These are phyloP conservation scores for Colletotrichum cordylinicola DNA, from an alignment of 2,329 filamentous ascomycete species.

Conservation along the genomic window DNA sequence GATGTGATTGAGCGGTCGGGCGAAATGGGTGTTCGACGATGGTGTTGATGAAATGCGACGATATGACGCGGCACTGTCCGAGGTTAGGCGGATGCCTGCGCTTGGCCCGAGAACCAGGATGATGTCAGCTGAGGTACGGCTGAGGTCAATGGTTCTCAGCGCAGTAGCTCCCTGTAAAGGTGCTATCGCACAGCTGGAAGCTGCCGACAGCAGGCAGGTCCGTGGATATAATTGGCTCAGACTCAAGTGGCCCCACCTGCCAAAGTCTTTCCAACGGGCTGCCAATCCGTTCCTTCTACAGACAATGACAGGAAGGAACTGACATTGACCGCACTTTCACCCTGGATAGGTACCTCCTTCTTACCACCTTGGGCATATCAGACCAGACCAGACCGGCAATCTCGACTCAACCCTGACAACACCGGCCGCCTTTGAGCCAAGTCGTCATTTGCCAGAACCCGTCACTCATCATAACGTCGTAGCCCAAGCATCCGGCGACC, in stretches of 20 bases:
- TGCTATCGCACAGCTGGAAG: not conserved
- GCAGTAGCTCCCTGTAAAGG: not conserved
- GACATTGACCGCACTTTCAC: not conserved
- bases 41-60: not conserved
- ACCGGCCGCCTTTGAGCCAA: not conserved
- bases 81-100: not conserved
- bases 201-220: not conserved
- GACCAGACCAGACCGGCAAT: not conserved
- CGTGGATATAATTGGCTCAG: not conserved
- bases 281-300: not conserved
- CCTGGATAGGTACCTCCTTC: not conserved
- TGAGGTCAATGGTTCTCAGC: not conserved
- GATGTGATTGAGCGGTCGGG: not conserved
- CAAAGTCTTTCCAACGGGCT: not conserved
- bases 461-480: not conserved
- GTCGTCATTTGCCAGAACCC: not conserved
- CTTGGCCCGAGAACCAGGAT: not conserved
- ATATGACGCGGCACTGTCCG: not conserved
- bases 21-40: not conserved
- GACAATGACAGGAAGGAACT: not conserved
- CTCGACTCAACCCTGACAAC: not conserved
- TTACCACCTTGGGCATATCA: not conserved
- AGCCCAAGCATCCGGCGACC: not conserved
- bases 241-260: not conserved
- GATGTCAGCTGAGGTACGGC: slow-evolving; percentile 6